Evolutionary conservation across 306 rosid species (phyloP).

Genomic region (Rosa chinensis): DNA sequence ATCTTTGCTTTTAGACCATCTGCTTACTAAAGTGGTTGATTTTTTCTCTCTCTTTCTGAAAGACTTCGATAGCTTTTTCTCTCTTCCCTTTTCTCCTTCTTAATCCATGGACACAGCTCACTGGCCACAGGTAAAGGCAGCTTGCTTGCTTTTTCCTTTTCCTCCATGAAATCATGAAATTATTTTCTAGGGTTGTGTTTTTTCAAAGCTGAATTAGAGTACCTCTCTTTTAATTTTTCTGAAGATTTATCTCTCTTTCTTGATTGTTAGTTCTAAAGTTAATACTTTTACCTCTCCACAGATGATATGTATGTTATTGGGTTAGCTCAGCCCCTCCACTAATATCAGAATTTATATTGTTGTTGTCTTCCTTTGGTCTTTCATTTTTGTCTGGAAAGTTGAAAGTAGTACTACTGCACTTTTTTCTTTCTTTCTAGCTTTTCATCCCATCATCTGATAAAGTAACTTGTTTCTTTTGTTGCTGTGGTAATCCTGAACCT

Average conservation of each 20-base stretch:
- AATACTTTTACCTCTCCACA: slow-evolving; percentile 22
- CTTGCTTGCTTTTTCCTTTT: slow-evolving; percentile 32
- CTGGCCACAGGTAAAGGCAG: slow-evolving; percentile 90
- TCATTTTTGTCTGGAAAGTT: slow-evolving; percentile 47
- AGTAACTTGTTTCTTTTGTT: slow-evolving; percentile 43
- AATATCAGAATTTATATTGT: slow-evolving; percentile 39
- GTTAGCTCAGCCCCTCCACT: slow-evolving; percentile 38
- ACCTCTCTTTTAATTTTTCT: slow-evolving; percentile 18
- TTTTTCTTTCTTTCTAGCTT: slow-evolving; percentile 39
- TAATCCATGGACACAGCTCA: slow-evolving; percentile 91
- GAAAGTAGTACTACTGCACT: slow-evolving; percentile 38
- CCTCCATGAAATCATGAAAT: slow-evolving; percentile 49
- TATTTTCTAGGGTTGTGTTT: slow-evolving; percentile 27
- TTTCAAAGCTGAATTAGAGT: slow-evolving; percentile 31
- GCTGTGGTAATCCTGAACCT: slow-evolving; percentile 48
- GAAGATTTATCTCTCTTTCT: slow-evolving; percentile 28
- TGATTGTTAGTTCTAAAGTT: slow-evolving; percentile 36
- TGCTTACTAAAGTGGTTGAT: slow-evolving; percentile 46
- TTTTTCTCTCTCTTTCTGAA: slow-evolving; percentile 45
- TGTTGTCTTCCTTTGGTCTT: slow-evolving; percentile 39
- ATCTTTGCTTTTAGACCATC: slow-evolving; percentile 57
- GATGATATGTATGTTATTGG: slow-evolving; percentile 37
- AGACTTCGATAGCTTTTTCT: slow-evolving; percentile 53
- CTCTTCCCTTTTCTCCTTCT: slow-evolving; percentile 32
- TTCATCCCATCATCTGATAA: slow-evolving; percentile 39